Evolutionary conservation across 2,329 filamentous ascomycete genomes (phyloP).

Genomic region (Verticillium longisporum): DNA sequence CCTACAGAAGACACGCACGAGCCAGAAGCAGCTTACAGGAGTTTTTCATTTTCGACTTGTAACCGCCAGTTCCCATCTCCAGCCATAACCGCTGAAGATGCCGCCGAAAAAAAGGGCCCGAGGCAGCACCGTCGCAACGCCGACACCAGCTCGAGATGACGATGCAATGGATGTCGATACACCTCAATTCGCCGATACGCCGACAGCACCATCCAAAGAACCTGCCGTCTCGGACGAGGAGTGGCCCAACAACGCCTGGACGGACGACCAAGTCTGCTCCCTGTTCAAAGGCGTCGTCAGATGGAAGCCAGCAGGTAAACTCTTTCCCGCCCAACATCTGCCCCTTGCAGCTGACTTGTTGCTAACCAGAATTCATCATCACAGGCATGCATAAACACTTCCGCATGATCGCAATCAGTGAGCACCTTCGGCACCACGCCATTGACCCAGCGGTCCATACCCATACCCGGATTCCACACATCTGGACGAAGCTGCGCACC

Average conservation of each 20-base stretch:
- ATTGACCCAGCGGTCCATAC: constrained; percentile 61
- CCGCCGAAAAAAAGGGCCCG: constrained; percentile 65
- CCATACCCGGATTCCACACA: constrained; percentile 83
- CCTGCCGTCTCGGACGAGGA: constrained; percentile 24
- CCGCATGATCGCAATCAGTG: constrained; percentile 79
- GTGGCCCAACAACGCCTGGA: constrained; percentile 68
- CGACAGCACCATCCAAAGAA: constrained; percentile 31
- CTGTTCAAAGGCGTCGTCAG: constrained; percentile 88
- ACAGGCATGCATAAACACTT: constrained; percentile 90
- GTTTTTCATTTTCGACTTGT: neutral
- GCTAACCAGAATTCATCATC: constrained; percentile 12
- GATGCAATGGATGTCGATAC: constrained; percentile 56
- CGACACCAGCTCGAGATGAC: constrained; percentile 44
- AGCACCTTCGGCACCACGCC: constrained; percentile 73
- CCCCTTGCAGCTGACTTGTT: neutral
- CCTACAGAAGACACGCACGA: neutral
- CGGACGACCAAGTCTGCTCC: constrained; percentile 88
- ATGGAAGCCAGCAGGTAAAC: constrained; percentile 88
- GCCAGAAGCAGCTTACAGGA: neutral
- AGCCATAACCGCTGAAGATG: constrained; percentile 34
- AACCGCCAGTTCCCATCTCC: neutral
- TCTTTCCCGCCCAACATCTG: neutral
- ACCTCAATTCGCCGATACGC: constrained; percentile 45
- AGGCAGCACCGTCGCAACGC: constrained; percentile 49
- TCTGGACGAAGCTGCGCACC: constrained; percentile 80